A percentile compares a stretch with the other conserved stretches of the same genome.
These are phyloP conservation scores for Osmanthus fragrans DNA, from an alignment of 257 asterid genomes.

Conservation along the genomic window DNA sequence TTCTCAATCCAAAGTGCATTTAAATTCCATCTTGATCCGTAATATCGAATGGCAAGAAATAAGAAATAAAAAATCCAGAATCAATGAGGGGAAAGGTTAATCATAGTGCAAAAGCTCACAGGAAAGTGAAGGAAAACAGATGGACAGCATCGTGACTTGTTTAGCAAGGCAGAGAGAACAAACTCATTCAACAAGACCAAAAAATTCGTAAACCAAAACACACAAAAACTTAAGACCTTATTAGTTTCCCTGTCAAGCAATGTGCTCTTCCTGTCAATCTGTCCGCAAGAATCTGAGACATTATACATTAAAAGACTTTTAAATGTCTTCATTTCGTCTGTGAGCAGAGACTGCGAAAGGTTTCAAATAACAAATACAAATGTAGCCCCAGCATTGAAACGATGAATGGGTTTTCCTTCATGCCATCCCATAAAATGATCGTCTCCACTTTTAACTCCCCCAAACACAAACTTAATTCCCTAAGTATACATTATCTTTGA, in stretches of 20 bases:
- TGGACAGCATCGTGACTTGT: too few relatives aligned
- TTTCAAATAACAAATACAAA: neutral
- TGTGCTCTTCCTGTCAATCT: neutral
- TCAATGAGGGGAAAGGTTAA: neutral
- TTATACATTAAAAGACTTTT: neutral
- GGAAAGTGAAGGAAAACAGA: too few relatives aligned
- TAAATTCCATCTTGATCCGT: neutral
- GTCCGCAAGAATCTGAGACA: neutral
- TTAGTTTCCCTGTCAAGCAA: neutral
- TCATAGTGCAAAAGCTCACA: neutral
- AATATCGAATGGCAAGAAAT: neutral
- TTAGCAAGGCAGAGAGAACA: too few relatives aligned
- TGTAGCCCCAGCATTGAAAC: neutral
- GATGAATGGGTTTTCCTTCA: neutral
- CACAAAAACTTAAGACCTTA: neutral
- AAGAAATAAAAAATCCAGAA: neutral
- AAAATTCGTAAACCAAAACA: neutral
- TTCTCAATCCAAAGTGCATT: neutral
- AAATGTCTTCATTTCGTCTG: neutral
- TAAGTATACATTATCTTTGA: too few relatives aligned
- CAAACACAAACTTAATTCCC: neutral
- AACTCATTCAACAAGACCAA: neutral
- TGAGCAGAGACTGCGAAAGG: neutral
- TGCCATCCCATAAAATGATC: neutral
- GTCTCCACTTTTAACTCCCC: neutral